Conservation (phyloP, 2,329 filamentous ascomycete genomes). For the Nemania sp. region DNA sequence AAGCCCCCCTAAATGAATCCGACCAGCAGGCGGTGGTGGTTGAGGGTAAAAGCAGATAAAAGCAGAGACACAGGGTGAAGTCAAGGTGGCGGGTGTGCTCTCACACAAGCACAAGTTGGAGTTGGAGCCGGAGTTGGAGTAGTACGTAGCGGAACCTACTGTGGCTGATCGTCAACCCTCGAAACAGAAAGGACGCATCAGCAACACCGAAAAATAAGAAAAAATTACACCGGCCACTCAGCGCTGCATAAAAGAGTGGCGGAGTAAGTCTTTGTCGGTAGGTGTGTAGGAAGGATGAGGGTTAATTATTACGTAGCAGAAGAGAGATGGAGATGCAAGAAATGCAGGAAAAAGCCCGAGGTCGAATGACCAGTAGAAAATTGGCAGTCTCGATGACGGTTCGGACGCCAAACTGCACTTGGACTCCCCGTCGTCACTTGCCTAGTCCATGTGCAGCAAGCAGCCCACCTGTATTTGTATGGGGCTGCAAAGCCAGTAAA, state of each 20-base stretch:
- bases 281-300: conserved; percentile 17
- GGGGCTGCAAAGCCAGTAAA: too few relatives aligned
- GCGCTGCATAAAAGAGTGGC: conserved; percentile 48
- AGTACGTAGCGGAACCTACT: conserved; percentile 4
- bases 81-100: too few relatives aligned
- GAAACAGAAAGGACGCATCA: conserved; percentile 9
- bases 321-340: conserved; percentile 7
- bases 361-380: conserved; percentile 24
- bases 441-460: too few relatives aligned
- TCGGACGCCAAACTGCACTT: background rate
- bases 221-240: conserved; percentile 34
- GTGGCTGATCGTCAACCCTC: conserved; percentile 18
- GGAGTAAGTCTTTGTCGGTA: conserved; percentile 55
- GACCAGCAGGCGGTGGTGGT: background rate
- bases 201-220: conserved; percentile 16
- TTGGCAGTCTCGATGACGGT: conserved; percentile 10
- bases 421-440: conserved; percentile 5
- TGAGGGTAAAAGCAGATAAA: too few relatives aligned
- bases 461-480: background rate
- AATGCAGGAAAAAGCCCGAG: conserved; percentile 3
- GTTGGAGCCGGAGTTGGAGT: background rate
- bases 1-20: too few relatives aligned
- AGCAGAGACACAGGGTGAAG: too few relatives aligned
- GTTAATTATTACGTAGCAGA: conserved; percentile 6
- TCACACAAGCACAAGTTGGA: too few relatives aligned